Evolutionary conservation across 2,329 filamentous ascomycete species (phyloP).

Genomic region (Aureobasidium sp.): DNA sequence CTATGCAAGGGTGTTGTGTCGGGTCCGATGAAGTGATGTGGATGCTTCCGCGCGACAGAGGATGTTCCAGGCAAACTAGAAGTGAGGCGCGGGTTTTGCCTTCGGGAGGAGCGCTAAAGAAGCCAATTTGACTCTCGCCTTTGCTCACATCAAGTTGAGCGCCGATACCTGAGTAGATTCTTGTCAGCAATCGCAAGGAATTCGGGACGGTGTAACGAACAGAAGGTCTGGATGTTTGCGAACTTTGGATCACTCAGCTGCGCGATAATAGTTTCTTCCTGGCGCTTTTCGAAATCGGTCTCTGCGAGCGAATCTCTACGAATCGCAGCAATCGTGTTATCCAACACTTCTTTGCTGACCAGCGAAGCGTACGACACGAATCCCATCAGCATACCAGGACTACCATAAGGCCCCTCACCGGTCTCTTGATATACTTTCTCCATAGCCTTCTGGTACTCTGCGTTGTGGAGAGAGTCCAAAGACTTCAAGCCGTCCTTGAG

Average conservation of each 20-base stretch:
- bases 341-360: constrained; percentile 31
- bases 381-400: constrained; percentile 40
- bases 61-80: constrained; percentile 33
- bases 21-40: constrained; percentile 34
- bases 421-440: constrained; percentile 37
- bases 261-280: constrained; percentile 35
- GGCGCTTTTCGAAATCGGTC: constrained; percentile 39
- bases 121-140: constrained; percentile 32
- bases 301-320: constrained; percentile 36
- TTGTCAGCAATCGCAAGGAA: background rate
- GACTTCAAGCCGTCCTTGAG: constrained; percentile 34
- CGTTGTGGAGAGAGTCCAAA: constrained; percentile 38
- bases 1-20: constrained; percentile 32
- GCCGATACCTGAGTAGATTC: constrained; percentile 28
- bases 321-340: constrained; percentile 35
- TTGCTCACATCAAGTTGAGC: constrained; percentile 34
- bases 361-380: constrained; percentile 38
- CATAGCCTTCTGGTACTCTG: constrained; percentile 39
- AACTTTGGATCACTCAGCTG: constrained; percentile 38
- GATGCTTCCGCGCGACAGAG: constrained; percentile 33
- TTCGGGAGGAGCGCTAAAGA: constrained; percentile 36
- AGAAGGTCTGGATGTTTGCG: constrained; percentile 42
- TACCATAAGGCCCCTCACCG: constrained; percentile 37
- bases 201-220: constrained; percentile 27
- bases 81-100: constrained; percentile 36